Conservation (phyloP, 129 eudicot genomes). For the Glebionis coronaria region DNA sequence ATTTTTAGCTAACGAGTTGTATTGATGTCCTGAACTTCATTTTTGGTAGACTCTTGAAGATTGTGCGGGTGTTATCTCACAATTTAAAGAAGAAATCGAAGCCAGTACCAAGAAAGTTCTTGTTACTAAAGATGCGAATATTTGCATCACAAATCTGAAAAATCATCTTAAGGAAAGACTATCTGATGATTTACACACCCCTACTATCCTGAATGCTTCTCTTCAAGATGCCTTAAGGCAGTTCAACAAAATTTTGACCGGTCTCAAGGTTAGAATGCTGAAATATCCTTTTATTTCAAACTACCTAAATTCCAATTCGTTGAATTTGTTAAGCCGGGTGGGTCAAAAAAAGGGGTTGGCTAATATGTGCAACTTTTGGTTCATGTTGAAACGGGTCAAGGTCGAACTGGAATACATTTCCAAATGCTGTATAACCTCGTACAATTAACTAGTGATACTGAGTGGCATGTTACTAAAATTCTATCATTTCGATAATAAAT, state of each 20-base stretch:
- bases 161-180: conserved; percentile 50
- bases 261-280: conserved; percentile 52
- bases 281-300: neutral
- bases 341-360: neutral
- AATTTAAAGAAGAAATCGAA: conserved; percentile 34
- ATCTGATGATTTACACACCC: conserved; percentile 85
- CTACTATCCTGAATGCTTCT: conserved; percentile 48
- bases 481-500: neutral
- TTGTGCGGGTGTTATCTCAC: conserved; percentile 47
- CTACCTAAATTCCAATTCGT: neutral
- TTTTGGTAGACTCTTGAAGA: conserved; percentile 70
- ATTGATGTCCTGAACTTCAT: neutral
- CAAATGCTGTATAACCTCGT: too few species aligned
- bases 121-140: conserved; percentile 41
- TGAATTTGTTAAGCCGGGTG: neutral
- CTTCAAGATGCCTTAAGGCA: conserved; percentile 65
- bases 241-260: conserved; percentile 48
- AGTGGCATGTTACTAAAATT: too few species aligned
- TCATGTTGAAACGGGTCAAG: neutral
- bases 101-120: conserved; percentile 32
- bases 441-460: too few species aligned
- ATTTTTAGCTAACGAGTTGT: neutral
- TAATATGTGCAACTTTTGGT: neutral
- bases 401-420: neutral
- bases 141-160: conserved; percentile 44